Percentiles rank a stretch among this genome's conserved stretches.
phyloP scores from a whole-genome alignment of 352 stramenopile species.

The Thraustochytrium striatum region DNA sequence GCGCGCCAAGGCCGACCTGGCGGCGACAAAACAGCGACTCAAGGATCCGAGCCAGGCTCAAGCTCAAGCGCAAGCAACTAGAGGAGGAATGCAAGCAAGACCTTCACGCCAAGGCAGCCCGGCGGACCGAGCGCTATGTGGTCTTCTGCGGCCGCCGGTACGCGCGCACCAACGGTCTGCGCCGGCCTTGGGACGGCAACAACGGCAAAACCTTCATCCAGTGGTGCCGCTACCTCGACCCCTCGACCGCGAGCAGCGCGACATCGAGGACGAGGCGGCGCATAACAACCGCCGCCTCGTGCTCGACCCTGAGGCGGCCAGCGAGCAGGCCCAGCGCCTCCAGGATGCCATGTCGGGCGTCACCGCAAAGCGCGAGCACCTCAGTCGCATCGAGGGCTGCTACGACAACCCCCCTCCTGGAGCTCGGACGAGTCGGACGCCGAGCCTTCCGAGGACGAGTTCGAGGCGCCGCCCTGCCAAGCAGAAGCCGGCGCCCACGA shows the following conservation, averaged over 20 bases:
- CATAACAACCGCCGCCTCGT: conserved; percentile 28
- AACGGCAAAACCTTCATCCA: conserved; percentile 28
- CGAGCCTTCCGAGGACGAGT: conserved; percentile 2
- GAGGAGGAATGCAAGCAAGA: background rate
- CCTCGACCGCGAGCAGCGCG: conserved; percentile 25
- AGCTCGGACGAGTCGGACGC: conserved; percentile 46
- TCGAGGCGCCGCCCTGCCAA: conserved; percentile 16
- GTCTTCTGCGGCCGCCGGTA: conserved; percentile 12
- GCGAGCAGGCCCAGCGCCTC: background rate
- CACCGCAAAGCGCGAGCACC: background rate
- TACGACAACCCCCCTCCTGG: conserved; percentile 36
- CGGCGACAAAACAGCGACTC: background rate
- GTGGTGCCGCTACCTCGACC: conserved; percentile 37
- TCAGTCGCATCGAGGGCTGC: background rate
- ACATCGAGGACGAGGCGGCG: conserved; percentile 39
- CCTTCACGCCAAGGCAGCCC: background rate
- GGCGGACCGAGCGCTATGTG: conserved; percentile 20
- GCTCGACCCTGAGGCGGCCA: conserved; percentile 17
- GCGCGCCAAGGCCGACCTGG: background rate
- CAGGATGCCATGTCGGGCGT: conserved; percentile 5
- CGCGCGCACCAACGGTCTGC: conserved; percentile 11
- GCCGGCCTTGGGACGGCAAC: conserved; percentile 42
- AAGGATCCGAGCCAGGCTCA: background rate
- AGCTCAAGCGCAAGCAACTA: conserved; percentile 14
- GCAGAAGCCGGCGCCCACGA: background rate